These are phyloP conservation scores for Podospora pseudocomata DNA, from an alignment of 495 filamentous ascomycete genomes.

Conservation along the genomic window DNA sequence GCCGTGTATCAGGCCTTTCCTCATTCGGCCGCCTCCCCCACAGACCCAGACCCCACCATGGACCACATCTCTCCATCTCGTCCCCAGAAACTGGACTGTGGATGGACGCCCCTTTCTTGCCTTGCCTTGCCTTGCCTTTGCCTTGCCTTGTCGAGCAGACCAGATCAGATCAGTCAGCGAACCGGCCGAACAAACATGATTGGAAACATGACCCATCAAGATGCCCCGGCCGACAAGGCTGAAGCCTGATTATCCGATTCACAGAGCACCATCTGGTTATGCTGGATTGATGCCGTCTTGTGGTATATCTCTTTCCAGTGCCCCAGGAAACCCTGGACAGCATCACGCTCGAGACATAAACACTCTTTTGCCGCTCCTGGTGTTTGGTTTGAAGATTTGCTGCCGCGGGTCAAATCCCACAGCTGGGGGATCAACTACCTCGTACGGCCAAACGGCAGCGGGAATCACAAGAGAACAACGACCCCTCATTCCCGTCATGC, in stretches of 20 bases:
- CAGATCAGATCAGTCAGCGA: neutral
- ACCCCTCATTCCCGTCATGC: constrained; percentile 6
- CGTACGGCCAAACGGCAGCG: constrained; percentile 24
- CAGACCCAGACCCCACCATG: constrained; percentile 13
- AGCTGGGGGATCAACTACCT: neutral
- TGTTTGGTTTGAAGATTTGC: constrained; percentile 25
- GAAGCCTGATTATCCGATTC: neutral
- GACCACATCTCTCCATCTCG: neutral
- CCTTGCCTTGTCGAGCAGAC: neutral
- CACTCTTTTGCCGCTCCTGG: neutral
- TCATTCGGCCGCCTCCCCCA: constrained; percentile 22
- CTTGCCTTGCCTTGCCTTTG: too few relatives aligned
- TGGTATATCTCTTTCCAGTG: too few relatives aligned
- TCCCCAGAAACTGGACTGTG: neutral
- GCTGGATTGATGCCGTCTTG: too few relatives aligned
- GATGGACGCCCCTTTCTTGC: neutral
- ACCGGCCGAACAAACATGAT: constrained; percentile 16
- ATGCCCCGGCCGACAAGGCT: constrained; percentile 10
- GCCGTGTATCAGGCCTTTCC: constrained; percentile 38
- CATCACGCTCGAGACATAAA: neutral
- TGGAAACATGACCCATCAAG: constrained; percentile 21
- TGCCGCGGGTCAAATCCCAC: neutral
- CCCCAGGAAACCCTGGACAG: neutral
- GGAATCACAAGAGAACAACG: constrained; percentile 12
- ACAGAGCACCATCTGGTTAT: neutral